Base-by-base conservation (phyloP, 129 eudicot genomes). In the Flaveria linearis region DNA sequence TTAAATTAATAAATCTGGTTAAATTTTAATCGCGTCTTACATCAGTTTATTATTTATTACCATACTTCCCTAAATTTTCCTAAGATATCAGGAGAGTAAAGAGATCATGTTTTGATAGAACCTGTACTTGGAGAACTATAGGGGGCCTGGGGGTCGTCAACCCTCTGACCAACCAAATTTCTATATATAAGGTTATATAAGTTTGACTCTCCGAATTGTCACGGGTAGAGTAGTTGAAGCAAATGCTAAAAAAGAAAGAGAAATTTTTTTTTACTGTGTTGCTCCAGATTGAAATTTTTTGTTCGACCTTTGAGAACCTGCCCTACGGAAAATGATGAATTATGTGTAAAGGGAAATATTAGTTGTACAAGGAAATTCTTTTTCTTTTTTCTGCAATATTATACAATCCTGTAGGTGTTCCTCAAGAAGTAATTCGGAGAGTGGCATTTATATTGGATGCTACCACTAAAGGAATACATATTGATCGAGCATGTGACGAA, bases 341-440 rank as follows among this genome's bases (percentile, higher is more conserved):
- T 52, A 11, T 49, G 39, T 7, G 5, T 33, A 33, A 33, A 33
- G 39, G 39, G 5, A 33, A 33, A 33, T 33, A 33, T 33, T 33
- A 33, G 14, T 20, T 22, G 23, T 26, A 45, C 26, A 2, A 45
- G 20, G 5, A 47, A 15, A 50, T 46, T 66, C 8, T 0, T 33
- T 33, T 33, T 33, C 39, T 33, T 33, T 33, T 33, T 33, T 33
- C 39, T 82, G 45, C 45, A 25, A 60, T 51, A 69, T 14, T 16
- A 56, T 73, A 39, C 39, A 3, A 33, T 78, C 13, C 18, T 79
- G 71, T 64, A 87, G 93, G 96, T 73, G 83, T 90, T 51, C 79
- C 92, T 28, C 86, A 85, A 82, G 96, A 91, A 84, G 91, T 88
- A 46, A 79, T 94, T 71, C 82, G 67, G 75, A 87, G 98, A 85